Conservation (phyloP, 2,329 filamentous ascomycete genomes). For the Scedosporium apiospermum region DNA sequence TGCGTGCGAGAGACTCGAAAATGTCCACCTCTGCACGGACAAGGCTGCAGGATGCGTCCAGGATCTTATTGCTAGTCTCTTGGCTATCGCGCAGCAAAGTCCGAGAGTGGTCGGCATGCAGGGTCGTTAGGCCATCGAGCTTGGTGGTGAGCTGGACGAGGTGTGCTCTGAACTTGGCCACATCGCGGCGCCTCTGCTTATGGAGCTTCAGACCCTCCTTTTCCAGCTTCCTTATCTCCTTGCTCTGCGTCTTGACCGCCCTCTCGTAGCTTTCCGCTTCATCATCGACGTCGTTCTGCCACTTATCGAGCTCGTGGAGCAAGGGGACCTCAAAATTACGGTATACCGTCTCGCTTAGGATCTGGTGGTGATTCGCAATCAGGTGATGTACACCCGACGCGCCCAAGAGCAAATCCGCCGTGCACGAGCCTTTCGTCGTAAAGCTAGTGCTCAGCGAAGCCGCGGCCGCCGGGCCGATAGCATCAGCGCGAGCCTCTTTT, state of each 20-base stretch:
- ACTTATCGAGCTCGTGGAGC: constrained; percentile 59
- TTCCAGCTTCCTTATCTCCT: constrained; percentile 54
- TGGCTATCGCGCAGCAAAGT: constrained; percentile 53
- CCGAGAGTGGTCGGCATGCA: constrained; percentile 53
- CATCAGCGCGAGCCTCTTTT: constrained; percentile 55
- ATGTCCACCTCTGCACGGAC: constrained; percentile 62
- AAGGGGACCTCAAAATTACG: constrained; percentile 59
- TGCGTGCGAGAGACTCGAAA: constrained; percentile 55
- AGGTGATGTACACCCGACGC: constrained; percentile 58
- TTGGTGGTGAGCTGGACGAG: constrained; percentile 53
- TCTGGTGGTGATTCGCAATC: constrained; percentile 61
- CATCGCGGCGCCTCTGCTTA: constrained; percentile 48
- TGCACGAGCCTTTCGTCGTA: constrained; percentile 44
- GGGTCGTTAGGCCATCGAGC: constrained; percentile 51
- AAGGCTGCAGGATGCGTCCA: constrained; percentile 55
- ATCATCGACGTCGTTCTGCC: constrained; percentile 53
- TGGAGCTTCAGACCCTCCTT: constrained; percentile 56
- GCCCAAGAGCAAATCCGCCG: constrained; percentile 52
- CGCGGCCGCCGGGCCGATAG: constrained; percentile 29
- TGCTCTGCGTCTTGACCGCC: constrained; percentile 42
- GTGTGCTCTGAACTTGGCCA: constrained; percentile 52
- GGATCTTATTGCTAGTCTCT: constrained; percentile 51
- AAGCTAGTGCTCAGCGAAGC: constrained; percentile 32
- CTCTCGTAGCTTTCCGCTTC: constrained; percentile 52
- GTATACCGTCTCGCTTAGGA: constrained; percentile 60